Evolutionary conservation across 805 yeast genomes (phyloP), one percentile per base, ranked within the genome.

Genomic region (Metschnikowia sp.): DNA sequence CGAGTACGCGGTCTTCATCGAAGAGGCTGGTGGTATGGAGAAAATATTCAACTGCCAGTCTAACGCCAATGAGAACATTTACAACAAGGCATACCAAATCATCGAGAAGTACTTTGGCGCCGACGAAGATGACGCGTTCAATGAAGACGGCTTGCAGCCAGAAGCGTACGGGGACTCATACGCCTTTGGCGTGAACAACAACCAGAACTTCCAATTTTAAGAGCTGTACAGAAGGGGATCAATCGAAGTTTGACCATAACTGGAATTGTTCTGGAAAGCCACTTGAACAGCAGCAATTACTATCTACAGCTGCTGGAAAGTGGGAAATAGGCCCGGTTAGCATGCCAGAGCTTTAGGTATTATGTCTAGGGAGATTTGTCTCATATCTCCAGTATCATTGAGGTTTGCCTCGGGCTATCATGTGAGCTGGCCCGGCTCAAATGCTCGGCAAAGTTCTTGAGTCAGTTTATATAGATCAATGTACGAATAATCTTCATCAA

Each of bases 1-100:
- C 70, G 88, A 87, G 66, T 86, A 91, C 64, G 96, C 98, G 28
- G 78, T 90, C 53, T 89, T 72, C 72, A 87, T 94, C 63, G 99
- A 94, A 74, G 97, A 92, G 68, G 97, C 97, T 38, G 98, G 97
- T 60, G 99, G 99, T 53, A 86, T 90, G 83, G 98, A 94, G 68
- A 91, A 88, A 75, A 92, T 94, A 60, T 86, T 86, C 69, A 89
- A 88, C 52, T 87, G 96, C 66, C 99, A 94, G 77, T 82, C 79
- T 65, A 90, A 88, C 71, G 88, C 83, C 62, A 94, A 92, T 70
- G 95, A 92, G 65, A 88, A 85, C 64, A 88, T 94, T 62, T 94
- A 94, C 70, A 82, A 86, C 65, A 91, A 90, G 74, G 95, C 98
- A 32, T 94, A 80, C 74, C 75, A 75, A 56, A 88, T 94, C 62